Evolutionary conservation across 2,329 filamentous ascomycete genomes (phyloP).

Genomic region (Dactylellina cionopaga): DNA sequence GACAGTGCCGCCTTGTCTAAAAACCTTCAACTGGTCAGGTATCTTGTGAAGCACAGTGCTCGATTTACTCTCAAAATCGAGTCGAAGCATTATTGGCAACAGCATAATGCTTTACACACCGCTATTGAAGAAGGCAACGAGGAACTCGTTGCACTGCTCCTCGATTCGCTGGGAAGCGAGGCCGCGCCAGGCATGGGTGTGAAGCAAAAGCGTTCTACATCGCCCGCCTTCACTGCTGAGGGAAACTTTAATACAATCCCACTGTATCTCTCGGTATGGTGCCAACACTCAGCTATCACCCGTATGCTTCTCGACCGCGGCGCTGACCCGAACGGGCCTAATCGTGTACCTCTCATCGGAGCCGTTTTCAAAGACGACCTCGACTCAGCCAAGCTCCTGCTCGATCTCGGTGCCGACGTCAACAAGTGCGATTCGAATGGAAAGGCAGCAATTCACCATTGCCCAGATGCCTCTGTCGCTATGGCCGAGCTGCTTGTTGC

Average conservation of each 20-base stretch:
- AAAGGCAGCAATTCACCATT: constrained; percentile 13
- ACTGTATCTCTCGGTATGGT: constrained; percentile 12
- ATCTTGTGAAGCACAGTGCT: constrained; percentile 13
- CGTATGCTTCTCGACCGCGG: constrained; percentile 25
- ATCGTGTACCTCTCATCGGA: constrained; percentile 14
- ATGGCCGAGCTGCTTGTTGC: constrained; percentile 34
- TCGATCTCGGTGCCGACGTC: constrained; percentile 2
- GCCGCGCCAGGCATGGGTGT: constrained; percentile 1
- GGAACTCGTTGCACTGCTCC: constrained; percentile 1
- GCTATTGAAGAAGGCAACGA: constrained; percentile 13
- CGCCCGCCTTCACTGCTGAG: constrained; percentile 8
- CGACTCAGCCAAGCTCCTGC: constrained; percentile 1
- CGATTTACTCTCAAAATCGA: constrained; percentile 2
- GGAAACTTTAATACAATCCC: constrained; percentile 14
- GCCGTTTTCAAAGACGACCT: constrained; percentile 26
- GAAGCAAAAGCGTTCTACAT: neutral
- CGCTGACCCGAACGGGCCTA: constrained; percentile 28
- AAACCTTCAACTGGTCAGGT: constrained; percentile 8
- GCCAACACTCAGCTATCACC: constrained; percentile 1
- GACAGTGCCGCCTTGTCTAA: constrained; percentile 2
- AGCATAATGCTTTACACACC: constrained; percentile 18
- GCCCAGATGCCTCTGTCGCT: constrained; percentile 1
- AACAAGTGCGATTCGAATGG: constrained; percentile 6
- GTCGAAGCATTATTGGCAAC: neutral
- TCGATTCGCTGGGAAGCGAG: constrained; percentile 11